These are phyloP conservation scores for Claviceps quebecensis DNA, from an alignment of 2,329 filamentous ascomycete genomes.

Conservation along the genomic window DNA sequence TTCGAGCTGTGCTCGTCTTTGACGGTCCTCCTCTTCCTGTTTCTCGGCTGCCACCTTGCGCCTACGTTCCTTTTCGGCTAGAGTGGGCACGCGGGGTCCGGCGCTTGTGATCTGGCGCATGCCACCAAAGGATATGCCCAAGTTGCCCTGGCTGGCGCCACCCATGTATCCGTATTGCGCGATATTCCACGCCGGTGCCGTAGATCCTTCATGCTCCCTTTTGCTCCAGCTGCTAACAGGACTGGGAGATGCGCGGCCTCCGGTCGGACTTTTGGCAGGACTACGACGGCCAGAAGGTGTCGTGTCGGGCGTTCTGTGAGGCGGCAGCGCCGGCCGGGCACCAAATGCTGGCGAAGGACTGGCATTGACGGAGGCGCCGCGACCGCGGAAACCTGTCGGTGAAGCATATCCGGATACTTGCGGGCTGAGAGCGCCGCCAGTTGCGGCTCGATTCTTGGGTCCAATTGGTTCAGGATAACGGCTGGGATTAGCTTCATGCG, in stretches of 20 bases:
- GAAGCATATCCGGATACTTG: constrained; percentile 46
- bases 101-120: constrained; percentile 84
- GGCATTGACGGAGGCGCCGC: constrained; percentile 43
- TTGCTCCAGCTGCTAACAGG: constrained; percentile 82
- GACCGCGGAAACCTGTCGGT: constrained; percentile 29
- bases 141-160: constrained; percentile 87
- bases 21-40: constrained; percentile 39
- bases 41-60: constrained; percentile 48
- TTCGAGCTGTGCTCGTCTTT: constrained; percentile 30
- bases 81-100: constrained; percentile 61
- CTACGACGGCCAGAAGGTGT: constrained; percentile 40
- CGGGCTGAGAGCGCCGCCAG: constrained; percentile 42
- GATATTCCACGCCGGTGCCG: constrained; percentile 92
- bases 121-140: constrained; percentile 84
- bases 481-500: constrained; percentile 58
- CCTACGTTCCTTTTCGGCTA: constrained; percentile 70
- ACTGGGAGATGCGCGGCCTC: constrained; percentile 35
- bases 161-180: constrained; percentile 98
- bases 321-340: constrained; percentile 25
- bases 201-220: constrained; percentile 64
- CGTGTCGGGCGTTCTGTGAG: constrained; percentile 38
- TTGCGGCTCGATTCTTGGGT: constrained; percentile 40
- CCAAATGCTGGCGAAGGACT: constrained; percentile 39
- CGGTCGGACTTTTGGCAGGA: constrained; percentile 43
- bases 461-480: constrained; percentile 67